Evolutionary conservation across 352 stramenopile genomes (phyloP).

Genomic region (Phytophthora macrochlamydospora): DNA sequence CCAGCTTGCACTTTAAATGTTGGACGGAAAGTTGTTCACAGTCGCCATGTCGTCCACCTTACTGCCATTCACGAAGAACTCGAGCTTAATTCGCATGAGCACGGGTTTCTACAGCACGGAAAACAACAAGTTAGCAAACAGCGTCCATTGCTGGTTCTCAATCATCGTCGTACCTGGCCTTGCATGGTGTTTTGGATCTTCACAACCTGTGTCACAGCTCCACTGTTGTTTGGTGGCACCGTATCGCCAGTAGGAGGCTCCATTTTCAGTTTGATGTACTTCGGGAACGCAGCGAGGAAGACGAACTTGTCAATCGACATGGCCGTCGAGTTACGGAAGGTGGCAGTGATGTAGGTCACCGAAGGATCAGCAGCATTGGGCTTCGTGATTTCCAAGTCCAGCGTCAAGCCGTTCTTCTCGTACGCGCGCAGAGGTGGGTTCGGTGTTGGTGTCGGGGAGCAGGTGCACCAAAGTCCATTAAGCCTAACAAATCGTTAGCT

Average conservation of each 20-base stretch:
- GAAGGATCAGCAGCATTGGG: slow-evolving; percentile 92
- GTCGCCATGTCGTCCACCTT: slow-evolving; percentile 88
- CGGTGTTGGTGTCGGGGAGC: slow-evolving; percentile 32
- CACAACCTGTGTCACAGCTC: slow-evolving; percentile 93
- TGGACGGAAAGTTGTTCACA: slow-evolving; percentile 76
- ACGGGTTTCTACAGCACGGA: slow-evolving; percentile 74
- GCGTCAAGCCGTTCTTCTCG: slow-evolving; percentile 94
- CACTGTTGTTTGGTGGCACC: slow-evolving; percentile 84
- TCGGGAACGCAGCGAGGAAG: slow-evolving; percentile 96
- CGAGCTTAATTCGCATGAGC: slow-evolving; percentile 85
- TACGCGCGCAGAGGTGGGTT: slow-evolving; percentile 90
- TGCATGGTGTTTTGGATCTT: slow-evolving; percentile 96
- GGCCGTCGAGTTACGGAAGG: slow-evolving; percentile 92
- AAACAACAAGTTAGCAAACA: slow-evolving; percentile 18
- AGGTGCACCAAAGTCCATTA: slow-evolving; percentile 77
- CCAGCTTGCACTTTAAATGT: slow-evolving; percentile 50
- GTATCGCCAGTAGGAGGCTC: slow-evolving; percentile 94
- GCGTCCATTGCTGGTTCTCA: not conserved
- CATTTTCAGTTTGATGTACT: slow-evolving; percentile 98
- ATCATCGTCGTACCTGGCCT: slow-evolving; percentile 69
- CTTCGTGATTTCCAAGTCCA: slow-evolving; percentile 93
- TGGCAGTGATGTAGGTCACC: slow-evolving; percentile 92
- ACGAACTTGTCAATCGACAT: slow-evolving; percentile 92
- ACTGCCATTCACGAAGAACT: slow-evolving; percentile 84
- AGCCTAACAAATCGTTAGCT: slow-evolving; percentile 62